Conservation (phyloP, 176 grass and related monocot genomes). For the Avena insularis region DNA sequence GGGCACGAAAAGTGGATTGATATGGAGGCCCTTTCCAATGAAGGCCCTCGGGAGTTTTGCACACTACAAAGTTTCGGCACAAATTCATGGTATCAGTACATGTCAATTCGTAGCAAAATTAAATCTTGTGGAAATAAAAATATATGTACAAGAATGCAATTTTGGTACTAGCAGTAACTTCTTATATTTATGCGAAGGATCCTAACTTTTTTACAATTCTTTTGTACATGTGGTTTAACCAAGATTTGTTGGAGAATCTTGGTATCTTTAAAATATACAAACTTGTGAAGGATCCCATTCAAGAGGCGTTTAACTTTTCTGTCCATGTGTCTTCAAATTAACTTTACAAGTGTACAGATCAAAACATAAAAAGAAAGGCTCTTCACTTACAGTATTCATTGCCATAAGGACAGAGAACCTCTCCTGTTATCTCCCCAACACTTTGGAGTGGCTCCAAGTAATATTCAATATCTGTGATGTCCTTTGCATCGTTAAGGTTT, state of each 20-base stretch:
- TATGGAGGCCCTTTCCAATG: background rate
- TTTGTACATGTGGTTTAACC: background rate
- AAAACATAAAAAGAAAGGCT: background rate
- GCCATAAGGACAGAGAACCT: conserved; percentile 87
- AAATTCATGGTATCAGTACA: background rate
- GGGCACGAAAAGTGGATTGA: background rate
- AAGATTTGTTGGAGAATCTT: background rate
- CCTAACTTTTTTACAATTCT: background rate
- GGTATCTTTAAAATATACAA: background rate
- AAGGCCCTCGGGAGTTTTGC: background rate
- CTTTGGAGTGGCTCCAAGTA: conserved; percentile 90
- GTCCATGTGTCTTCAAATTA: background rate
- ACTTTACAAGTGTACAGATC: background rate
- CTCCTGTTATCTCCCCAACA: conserved; percentile 89
- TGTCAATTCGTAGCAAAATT: background rate
- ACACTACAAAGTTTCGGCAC: background rate
- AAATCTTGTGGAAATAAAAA: background rate
- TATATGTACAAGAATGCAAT: background rate
- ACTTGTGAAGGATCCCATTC: background rate
- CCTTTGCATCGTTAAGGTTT: conserved; percentile 71
- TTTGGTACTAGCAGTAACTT: background rate
- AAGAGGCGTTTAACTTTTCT: background rate
- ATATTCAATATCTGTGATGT: conserved; percentile 80
- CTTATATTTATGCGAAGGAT: background rate
- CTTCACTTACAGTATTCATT: conserved; percentile 79